Base-by-base conservation (phyloP, 306 rosid genomes). In the Ceratonia siliqua region DNA sequence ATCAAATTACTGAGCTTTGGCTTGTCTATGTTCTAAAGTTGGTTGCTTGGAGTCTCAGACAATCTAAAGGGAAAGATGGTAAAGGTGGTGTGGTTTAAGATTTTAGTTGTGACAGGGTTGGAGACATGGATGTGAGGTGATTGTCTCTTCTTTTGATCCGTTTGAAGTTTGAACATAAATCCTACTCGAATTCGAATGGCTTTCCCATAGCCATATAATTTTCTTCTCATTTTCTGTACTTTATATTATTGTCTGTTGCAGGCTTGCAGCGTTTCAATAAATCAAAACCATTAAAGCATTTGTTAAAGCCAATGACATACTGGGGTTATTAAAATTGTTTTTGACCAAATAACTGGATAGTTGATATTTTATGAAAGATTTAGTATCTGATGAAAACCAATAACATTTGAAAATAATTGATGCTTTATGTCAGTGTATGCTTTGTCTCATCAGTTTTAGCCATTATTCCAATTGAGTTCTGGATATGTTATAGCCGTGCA, bases 401-500 rank as follows among this genome's bases (percentile, higher is more conserved):
- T 38, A 6, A 28, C 9, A 65, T 22, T 64, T 27, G 20, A 38
- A 64, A 41, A 18, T 35, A 66, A 58, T 76, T 72, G 41, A 20
- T 66, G 45, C 75, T 72, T 59, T 66, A 50, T 49, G 59, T 72
- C 64, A 50, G 14, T 17, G 8, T 35, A n/a, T n/a, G n/a, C n/a
- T n/a, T n/a, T n/a, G n/a, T n/a, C n/a, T n/a, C 2, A 2, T 1
- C 45, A 18, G 25, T 33, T 28, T 36, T 5, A 30, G 46, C 36
- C 27, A n/a, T 2, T n/a, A 15, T 46, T 33, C 21, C 21, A 7
- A 43, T 46, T 33, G 24, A 52, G 45, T 21, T 61, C 24, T 24
- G 62, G 30, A 42, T 25, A 14, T 1, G 64, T 18, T n/a, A 5
- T 59, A 42, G 8, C 10, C 20, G 35, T 32, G 63, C 36, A 53